Evolutionary conservation across 2,329 filamentous ascomycete species (phyloP), one percentile per base, ranked within the genome.

Genomic region (Zalaria sp.): DNA sequence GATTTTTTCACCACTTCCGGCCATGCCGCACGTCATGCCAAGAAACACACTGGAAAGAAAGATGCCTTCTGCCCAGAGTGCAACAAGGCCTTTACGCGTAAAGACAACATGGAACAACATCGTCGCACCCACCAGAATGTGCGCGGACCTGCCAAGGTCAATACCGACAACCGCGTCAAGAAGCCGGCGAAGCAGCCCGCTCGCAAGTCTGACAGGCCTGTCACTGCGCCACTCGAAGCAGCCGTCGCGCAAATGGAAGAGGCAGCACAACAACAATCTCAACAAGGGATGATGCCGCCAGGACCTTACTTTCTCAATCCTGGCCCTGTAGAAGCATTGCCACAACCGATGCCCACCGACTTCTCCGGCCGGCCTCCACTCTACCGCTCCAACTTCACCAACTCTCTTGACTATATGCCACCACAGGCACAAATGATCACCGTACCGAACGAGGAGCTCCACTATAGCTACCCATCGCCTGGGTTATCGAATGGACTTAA

Each of bases 61-160:
- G 78, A 78, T 9, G 80, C 85, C 25, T 74, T 77, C 28, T 83
- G 72, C 53, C 64, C 70, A 0, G 80, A 80, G 45, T 88, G 83
- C 66, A 73, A 76, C 59, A 86, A 86, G 64, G 83, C 81, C 54
- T 88, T 88, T 52, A 86, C 81, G 7, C 79, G 83, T 48, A 79
- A 81, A 51, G 83, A 88, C 68, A 88, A 88, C 67, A 88, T 88
- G 83, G 85, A 86, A 68, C 83, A 87, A 63, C 83, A 88, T 54
- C 71, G 84, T 27, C 75, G 83, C 53, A 87, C 82, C 0, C 83
- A 88, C 58, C 80, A 75, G 47, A 68, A 62, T 46, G 67, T 66
- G 4, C 65, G 67, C 40, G 64, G 61, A 38, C 56, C 61, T 5
- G 49, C 57, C 25, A 61, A 63, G 39, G 62, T 59, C 44, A 48